Evolutionary conservation across 2,329 filamentous ascomycete genomes (phyloP), one percentile per base, ranked within the genome.

Genomic region (Thielaviopsis ethacetica): DNA sequence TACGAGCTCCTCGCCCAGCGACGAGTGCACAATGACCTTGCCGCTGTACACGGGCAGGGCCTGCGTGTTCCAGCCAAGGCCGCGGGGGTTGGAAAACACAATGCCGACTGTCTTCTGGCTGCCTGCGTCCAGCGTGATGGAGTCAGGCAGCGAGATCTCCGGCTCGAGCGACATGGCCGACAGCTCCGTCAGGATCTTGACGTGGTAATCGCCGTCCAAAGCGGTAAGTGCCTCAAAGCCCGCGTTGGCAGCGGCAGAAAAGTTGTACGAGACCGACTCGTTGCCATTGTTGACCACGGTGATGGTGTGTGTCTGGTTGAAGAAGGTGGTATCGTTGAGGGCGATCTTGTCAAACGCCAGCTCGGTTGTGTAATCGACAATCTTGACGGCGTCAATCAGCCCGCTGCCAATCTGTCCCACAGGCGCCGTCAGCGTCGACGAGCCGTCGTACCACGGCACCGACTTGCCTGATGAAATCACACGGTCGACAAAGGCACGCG

Each of bases 261-360:
- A 70, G 0, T 64, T 68, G 64, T 78, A 79, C 2, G 68, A 67
- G 15, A 73, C 66, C 1, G 68, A 66, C 24, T 67, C 66, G 26
- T 65, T 65, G 24, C 69, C 75, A 17, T 67, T 68, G 63, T 80
- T 80, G 22, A 69, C 73, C 57, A 80, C 71, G 47, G 67, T 65
- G 22, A 72, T 65, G 0, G 58, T 63, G 66, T 72, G 73, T 3
- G 61, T 60, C 1, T 66, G 61, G 13, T 63, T 63, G 61, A 79
- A 75, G 57, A 73, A 62, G 50, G 71, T 68, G 0, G 75, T 77
- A 59, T 80, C 77, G 56, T 74, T 76, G 58, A 80, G 71, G 12
- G 73, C 69, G 53, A 80, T 73, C 10, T 73, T 72, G 30, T 71
- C 69, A 15, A 71, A 74, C 22, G 67, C 68, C 26, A 76, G 64